A percentile compares a stretch with the other conserved stretches of the same genome.
phyloP scores from a whole-genome alignment of 2,329 filamentous ascomycete species.

The Diaporthe ampelina region DNA sequence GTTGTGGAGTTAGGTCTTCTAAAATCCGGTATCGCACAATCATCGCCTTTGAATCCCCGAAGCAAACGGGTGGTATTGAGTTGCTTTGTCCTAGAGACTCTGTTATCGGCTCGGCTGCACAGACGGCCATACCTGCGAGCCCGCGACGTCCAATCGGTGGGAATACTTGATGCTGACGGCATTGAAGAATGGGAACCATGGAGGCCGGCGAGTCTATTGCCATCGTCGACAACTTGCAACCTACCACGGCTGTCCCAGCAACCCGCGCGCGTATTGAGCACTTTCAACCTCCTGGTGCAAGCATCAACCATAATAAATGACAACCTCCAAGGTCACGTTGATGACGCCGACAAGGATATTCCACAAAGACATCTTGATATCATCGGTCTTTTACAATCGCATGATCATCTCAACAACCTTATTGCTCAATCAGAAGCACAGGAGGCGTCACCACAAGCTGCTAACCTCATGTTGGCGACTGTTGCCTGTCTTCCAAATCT shows the following conservation, averaged over 20 bases:
- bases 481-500: not conserved
- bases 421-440: not conserved
- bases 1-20: conserved; percentile 10
- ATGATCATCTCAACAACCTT: not conserved
- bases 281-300: conserved; percentile 23
- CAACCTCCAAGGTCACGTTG: not conserved
- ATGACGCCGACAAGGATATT: not conserved
- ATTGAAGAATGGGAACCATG: conserved; percentile 26
- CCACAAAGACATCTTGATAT: not conserved
- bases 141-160: not conserved
- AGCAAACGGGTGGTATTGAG: conserved; percentile 10
- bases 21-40: not conserved
- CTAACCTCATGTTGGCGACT: conserved; percentile 1
- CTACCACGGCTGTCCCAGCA: not conserved
- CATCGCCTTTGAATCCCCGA: not conserved
- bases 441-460: not conserved
- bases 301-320: not conserved
- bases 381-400: not conserved
- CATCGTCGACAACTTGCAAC: not conserved
- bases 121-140: conserved; percentile 2
- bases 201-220: not conserved
- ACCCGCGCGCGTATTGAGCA: not conserved
- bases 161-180: not conserved
- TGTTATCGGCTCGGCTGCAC: not conserved
- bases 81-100: conserved; percentile 23